A percentile compares a stretch with the other conserved stretches of the same genome.
phyloP scores from a whole-genome alignment of 768 basidiomycete species.

The Lactarius akahatsu region DNA sequence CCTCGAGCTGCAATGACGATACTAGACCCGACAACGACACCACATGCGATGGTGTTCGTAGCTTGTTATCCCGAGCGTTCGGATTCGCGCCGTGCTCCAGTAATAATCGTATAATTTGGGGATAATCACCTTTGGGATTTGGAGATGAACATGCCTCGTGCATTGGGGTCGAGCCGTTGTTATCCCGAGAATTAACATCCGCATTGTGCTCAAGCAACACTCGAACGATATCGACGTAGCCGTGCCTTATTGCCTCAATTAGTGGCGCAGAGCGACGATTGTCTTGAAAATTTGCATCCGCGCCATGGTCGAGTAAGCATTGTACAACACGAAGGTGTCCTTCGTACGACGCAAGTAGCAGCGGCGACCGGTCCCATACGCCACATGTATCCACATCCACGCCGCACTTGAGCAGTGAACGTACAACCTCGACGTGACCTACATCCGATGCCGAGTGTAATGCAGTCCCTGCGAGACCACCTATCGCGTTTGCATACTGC shows the following conservation, averaged over 20 bases:
- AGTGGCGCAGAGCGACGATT: neutral
- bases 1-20: neutral
- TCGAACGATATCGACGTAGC: neutral
- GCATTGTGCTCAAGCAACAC: neutral
- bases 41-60: neutral
- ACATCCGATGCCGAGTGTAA: neutral
- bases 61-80: neutral
- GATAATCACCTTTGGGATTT: neutral
- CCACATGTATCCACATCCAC: neutral
- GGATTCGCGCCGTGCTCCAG: neutral
- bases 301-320: neutral
- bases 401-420: neutral
- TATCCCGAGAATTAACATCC: neutral
- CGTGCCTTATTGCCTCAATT: rapidly evolving
- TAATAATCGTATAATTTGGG: neutral
- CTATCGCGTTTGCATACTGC: neutral
- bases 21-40: neutral
- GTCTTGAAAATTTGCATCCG: neutral
- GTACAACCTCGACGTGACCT: neutral
- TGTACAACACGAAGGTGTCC: neutral
- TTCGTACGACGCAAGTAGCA: neutral
- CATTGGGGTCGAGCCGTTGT: neutral
- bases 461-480: neutral
- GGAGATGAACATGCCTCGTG: neutral
- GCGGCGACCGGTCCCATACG: neutral